Evolutionary conservation across 2,329 filamentous ascomycete genomes (phyloP), one percentile per base, ranked within the genome.

Genomic region (Pestalotiopsis sp.): DNA sequence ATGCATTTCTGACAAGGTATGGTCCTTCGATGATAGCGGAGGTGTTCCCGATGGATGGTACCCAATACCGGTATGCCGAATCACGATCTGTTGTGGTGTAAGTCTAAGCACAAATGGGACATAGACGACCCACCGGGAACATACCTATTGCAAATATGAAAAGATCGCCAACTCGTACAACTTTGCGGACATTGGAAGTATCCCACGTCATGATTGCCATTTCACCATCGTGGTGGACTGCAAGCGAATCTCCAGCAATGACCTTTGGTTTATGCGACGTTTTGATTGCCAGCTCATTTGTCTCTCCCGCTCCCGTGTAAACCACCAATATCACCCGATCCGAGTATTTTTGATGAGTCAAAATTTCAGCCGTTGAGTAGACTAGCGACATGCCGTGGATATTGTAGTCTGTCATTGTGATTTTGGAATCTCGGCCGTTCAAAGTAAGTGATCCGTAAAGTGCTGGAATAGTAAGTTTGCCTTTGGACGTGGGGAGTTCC

Each of bases 361-460:
- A 89, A 25, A 93, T 86, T 74, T 94, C 91, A 0, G 89, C 90
- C 2, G 91, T 91, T 0, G 89, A 92, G 78, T 93, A 94, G 1
- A 92, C 76, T n/a, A 94, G 75, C 1, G 82, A 86, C 4, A 82
- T 78, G n/a, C 85, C 84, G 0, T 88, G 89, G 61, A 93, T 79
- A 13, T 87, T 82, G 69, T 93, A 93, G 72, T 93, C 89, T 0
- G 86, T 89, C 3, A 93, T 86, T 73, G 90, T 87, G 56, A 92
- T 85, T 78, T 88, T 92, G 0, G 90, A 91, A 74, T 93, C 91
- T 20, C 91, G 82, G 0, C 91, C 87, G 49, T 69, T 73, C 27
- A 74, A 67, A 9, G 69, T 67, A 2, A 76, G 65, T 14, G 71
- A 67, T 17, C 72, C 73, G 4, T 70, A 69, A 4, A 74, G 72